phyloP scores from a whole-genome alignment of 2,329 filamentous ascomycete species.

The Lachnellula cervina region DNA sequence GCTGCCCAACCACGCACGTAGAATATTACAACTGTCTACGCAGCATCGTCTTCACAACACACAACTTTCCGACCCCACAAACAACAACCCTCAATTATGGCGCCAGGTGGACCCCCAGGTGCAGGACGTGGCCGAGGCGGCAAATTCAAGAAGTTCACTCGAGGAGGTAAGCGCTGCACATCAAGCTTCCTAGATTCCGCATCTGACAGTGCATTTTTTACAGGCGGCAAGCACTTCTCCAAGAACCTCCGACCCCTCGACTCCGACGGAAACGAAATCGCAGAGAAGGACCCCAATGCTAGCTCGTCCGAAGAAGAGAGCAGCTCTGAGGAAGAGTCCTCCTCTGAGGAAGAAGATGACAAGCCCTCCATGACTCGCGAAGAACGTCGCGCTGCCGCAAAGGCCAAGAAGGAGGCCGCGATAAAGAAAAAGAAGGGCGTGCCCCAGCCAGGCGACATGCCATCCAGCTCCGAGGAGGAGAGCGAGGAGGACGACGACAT shows the following conservation, averaged over 20 bases:
- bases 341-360: slow-evolving; percentile 42
- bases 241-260: slow-evolving; percentile 85
- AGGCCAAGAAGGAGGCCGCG: slow-evolving; percentile 86
- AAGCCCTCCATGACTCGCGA: slow-evolving; percentile 68
- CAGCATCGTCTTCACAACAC: not conserved
- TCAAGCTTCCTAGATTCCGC: slow-evolving; percentile 1
- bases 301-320: slow-evolving; percentile 47
- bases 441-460: slow-evolving; percentile 81
- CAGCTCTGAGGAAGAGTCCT: slow-evolving; percentile 45
- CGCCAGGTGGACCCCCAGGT: slow-evolving; percentile 43
- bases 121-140: slow-evolving; percentile 66
- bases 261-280: slow-evolving; percentile 79
- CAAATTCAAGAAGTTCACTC: slow-evolving; percentile 90
- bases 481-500: slow-evolving; percentile 55
- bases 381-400: slow-evolving; percentile 79
- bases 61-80: not conserved
- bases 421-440: slow-evolving; percentile 68
- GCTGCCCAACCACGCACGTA: not conserved
- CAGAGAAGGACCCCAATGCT: slow-evolving; percentile 64
- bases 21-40: not conserved
- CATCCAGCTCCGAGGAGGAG: slow-evolving; percentile 61
- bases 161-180: slow-evolving; percentile 66
- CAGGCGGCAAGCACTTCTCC: slow-evolving; percentile 94
- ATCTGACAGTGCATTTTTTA: slow-evolving; percentile 18
- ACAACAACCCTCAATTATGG: slow-evolving; percentile 34